Base-by-base conservation (phyloP, 202 grass and related monocot species). In the Saccharum hybrid region DNA sequence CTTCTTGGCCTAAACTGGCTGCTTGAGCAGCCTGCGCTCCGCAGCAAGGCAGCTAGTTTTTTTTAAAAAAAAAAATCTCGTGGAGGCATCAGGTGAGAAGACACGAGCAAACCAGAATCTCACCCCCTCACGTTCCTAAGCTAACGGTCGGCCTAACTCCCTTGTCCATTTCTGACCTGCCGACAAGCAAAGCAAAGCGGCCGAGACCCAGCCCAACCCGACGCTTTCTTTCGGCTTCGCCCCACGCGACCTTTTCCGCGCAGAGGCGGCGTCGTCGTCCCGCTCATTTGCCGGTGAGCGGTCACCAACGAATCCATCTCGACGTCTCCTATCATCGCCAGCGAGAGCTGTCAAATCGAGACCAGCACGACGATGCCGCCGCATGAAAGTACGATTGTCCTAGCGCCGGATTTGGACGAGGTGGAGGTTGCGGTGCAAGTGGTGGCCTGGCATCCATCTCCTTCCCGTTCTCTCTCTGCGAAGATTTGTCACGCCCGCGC, bases 121-220 rank as follows among this genome's bases (percentile, higher is more conserved):
- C n/a, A 31, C 10, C 23, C 22, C 3, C 0, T 5, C 11, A 71
- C 68, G 40, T 48, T 49, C 13, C 3, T 18, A 28, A 13, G 70
- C 70, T 31, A 63, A 77, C 60, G 60, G 61, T 22, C 36, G 41
- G 76, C 43, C 63, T 22, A 66, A 37, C 76, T 79, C 46, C 23
- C 42, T 59, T 42, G 78, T 70, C 66, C 79, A 43, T n/a, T 71
- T 71, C 66, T 43, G 49, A 60, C 51, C 65, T 81, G 79, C 79
- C 66, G 79, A 81, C 78, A 70, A 26, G 48, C 63, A 39, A 52
- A 26, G 38, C 66, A 31, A 38, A 46, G 36, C 36, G 26, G 26
- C 26, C 26, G 2, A 37, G 6, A 37, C 40, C 40, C 43, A 12
- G 0, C 8, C 7, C 51, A n/a, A n/a, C 10, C 11, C 4, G 15